A percentile compares a stretch with the other conserved stretches of the same genome.
Evolutionary conservation across 257 asterid species (phyloP).

Genomic region (Solanum tarijense): DNA sequence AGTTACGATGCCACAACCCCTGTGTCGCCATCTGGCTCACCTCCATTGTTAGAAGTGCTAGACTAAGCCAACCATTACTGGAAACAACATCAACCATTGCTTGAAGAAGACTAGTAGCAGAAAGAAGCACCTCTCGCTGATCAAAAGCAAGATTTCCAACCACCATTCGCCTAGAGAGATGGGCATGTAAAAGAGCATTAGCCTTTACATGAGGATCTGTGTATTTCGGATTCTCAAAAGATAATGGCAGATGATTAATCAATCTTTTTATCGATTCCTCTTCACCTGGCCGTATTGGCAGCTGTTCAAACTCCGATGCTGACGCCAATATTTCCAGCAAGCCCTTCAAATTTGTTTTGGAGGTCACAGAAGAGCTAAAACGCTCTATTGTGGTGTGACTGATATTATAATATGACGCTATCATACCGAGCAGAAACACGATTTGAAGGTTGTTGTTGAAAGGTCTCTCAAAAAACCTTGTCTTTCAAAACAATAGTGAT

Average conservation of each 20-base stretch:
- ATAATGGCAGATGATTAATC: constrained; percentile 26
- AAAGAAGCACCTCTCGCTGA: constrained; percentile 23
- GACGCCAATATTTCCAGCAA: constrained; percentile 28
- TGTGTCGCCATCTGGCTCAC: constrained; percentile 34
- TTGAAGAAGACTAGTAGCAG: constrained; percentile 22
- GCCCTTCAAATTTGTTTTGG: constrained; percentile 30
- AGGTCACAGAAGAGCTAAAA: constrained; percentile 26
- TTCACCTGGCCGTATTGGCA: constrained; percentile 32
- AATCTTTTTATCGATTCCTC: constrained; percentile 28
- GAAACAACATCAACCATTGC: constrained; percentile 39
- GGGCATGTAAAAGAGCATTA: constrained; percentile 30
- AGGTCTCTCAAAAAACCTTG: background rate
- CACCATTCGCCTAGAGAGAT: constrained; percentile 20
- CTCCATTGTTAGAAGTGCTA: constrained; percentile 28
- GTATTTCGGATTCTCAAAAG: constrained; percentile 19
- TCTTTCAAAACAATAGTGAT: background rate
- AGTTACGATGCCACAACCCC: constrained; percentile 32
- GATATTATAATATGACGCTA: constrained; percentile 27
- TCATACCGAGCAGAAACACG: constrained; percentile 13
- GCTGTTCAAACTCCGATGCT: constrained; percentile 28
- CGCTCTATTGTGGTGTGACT: constrained; percentile 35
- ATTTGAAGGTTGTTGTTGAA: background rate
- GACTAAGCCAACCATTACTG: constrained; percentile 31
- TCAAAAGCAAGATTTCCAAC: constrained; percentile 24
- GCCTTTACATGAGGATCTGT: constrained; percentile 29